Conservation (phyloP, 2,329 filamentous ascomycete genomes). For the Fusarium nelsonii region DNA sequence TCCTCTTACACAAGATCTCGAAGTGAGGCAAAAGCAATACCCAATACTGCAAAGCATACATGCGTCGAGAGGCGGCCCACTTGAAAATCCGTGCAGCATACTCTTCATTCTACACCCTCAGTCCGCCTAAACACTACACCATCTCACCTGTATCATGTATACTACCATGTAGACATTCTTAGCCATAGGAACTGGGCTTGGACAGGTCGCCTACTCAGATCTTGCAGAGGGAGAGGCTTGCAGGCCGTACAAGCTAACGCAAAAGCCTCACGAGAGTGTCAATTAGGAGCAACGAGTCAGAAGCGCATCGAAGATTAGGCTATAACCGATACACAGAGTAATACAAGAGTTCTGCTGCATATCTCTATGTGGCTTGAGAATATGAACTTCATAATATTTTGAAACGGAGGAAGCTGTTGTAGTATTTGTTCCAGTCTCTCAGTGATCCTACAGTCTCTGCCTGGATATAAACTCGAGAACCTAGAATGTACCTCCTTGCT, state of each 20-base stretch:
- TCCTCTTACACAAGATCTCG: fast-evolving
- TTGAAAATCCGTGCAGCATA: neutral
- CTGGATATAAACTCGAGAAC: too few relatives aligned
- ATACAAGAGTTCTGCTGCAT: too few relatives aligned
- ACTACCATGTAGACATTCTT: neutral
- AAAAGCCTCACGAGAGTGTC: neutral
- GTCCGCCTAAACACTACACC: conserved; percentile 15
- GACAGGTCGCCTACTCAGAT: neutral
- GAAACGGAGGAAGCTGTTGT: too few relatives aligned
- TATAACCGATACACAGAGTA: too few relatives aligned
- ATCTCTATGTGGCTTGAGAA: too few relatives aligned
- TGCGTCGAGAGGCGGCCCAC: neutral
- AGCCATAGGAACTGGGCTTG: neutral
- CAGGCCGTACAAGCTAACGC: neutral
- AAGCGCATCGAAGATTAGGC: too few relatives aligned
- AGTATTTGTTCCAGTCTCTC: too few relatives aligned
- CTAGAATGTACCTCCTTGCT: too few relatives aligned
- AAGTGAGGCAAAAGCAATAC: fast-evolving
- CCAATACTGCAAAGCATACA: conserved; percentile 1
- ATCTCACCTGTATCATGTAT: neutral
- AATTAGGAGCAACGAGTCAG: neutral
- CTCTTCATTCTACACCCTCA: conserved; percentile 7
- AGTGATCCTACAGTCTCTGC: too few relatives aligned
- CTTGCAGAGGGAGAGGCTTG: neutral
- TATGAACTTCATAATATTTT: too few relatives aligned